Conservation (phyloP, 106 monocot species). For the Narthecium ossifragum region DNA sequence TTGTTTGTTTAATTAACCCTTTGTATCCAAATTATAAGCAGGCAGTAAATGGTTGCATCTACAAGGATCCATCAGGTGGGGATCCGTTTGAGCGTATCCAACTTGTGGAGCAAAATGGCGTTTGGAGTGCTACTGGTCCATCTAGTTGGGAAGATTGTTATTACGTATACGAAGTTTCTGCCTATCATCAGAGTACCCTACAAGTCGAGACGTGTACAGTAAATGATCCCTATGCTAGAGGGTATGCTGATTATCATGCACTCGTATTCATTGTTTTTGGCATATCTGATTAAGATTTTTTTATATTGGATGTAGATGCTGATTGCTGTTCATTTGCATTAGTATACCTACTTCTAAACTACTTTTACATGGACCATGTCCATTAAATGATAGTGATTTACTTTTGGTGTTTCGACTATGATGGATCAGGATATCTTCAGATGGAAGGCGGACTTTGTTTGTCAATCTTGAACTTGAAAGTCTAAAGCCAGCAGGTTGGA, state of each 20-base stretch:
- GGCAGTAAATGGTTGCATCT: conserved; percentile 48
- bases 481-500: conserved; percentile 68
- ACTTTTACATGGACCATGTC: no score
- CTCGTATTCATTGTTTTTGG: no score
- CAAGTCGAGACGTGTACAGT: conserved; percentile 51
- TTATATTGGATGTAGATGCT: no score
- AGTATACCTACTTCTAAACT: no score
- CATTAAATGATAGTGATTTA: no score
- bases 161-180: conserved; percentile 73
- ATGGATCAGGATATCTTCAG: conserved; percentile 52
- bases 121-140: conserved; percentile 62
- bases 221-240: conserved; percentile 91
- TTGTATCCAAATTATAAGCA: conserved; percentile 14
- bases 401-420: no score
- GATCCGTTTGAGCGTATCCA: conserved; percentile 29
- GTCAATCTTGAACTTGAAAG: conserved; percentile 50
- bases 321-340: no score
- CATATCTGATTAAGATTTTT: neutral
- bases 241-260: conserved; percentile 29
- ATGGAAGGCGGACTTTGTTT: conserved; percentile 62
- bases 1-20: neutral
- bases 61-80: conserved; percentile 30
- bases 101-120: conserved; percentile 61
- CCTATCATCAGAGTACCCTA: conserved; percentile 59
- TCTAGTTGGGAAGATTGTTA: conserved; percentile 70